phyloP scores from a whole-genome alignment of 2,329 filamentous ascomycete species.

The Aureobasidium mangrovei region DNA sequence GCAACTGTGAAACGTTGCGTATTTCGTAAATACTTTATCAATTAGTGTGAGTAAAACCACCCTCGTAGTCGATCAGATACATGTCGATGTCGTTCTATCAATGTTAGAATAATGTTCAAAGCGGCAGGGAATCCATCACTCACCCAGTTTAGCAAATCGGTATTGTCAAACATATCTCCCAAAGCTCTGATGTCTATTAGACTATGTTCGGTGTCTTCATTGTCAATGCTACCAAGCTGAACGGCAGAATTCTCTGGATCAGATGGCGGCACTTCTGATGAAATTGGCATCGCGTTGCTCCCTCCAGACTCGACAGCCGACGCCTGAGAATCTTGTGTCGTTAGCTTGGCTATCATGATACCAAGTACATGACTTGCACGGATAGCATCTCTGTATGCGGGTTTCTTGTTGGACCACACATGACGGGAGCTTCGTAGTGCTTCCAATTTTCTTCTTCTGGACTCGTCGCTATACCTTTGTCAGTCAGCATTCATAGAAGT shows the following conservation, averaged over 20 bases:
- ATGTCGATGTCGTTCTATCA: slow-evolving; percentile 6
- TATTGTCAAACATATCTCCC: slow-evolving; percentile 1
- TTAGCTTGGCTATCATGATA: slow-evolving; percentile 5
- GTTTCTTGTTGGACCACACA: slow-evolving; percentile 2
- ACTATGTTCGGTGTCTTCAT: not conserved
- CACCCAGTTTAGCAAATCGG: slow-evolving; percentile 10
- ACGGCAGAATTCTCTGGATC: not conserved
- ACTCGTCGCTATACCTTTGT: not conserved
- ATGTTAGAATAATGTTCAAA: not conserved
- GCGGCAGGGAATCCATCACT: not conserved
- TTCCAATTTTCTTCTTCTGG: not conserved
- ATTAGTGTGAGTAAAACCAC: not conserved
- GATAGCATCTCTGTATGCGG: not conserved
- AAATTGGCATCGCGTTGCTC: not conserved
- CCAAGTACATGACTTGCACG: slow-evolving; percentile 4
- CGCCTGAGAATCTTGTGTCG: not conserved
- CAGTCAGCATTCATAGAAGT: not conserved
- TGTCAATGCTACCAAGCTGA: too few species aligned
- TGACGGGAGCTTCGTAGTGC: not conserved
- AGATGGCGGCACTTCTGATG: not conserved
- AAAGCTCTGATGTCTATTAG: not conserved
- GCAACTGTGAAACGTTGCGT: too few species aligned
- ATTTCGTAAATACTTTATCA: not conserved
- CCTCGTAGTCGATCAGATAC: slow-evolving; percentile 6
- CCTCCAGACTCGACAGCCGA: not conserved